Base-by-base conservation (phyloP, 345 rosid species). In the Cardamine chenopodiifolia region DNA sequence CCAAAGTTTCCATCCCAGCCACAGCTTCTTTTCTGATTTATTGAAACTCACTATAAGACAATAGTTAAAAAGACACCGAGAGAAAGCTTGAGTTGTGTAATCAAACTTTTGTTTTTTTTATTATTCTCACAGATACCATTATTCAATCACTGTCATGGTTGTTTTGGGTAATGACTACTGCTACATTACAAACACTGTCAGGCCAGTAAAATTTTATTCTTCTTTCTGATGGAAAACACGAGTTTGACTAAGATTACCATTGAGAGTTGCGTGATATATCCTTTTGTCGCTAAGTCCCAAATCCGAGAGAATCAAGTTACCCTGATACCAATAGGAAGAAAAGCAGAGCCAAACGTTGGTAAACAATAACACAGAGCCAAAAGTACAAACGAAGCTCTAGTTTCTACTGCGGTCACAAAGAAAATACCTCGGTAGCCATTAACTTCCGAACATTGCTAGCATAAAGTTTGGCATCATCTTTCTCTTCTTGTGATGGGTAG, bases 161-260 rank as follows among this genome's bases (percentile, higher is more conserved):
- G 56, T 63, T 47, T 42, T 53, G 22, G 66, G 72, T 35, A 70
- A 70, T 47, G 55, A 77, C 80, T 77, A 75, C 45, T 61, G 62
- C 55, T 60, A 76, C 56, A 71, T 58, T 72, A 78, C 81, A 78
- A 39, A 71, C 56, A 64, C 37, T 77, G 68, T 63, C 76, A 77
- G 29, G 23, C 72, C 55, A 65, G 54, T 48, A 57, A 71, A 23
- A n/a, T 5, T 18, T 71, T 68, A 71, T 50, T 78, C 81, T 40
- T 78, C 81, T 72, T 95, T 95, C 87, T 86, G 91, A 92, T 88
- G 99, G 91, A 91, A 88, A 85, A 84, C 97, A 88, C 84, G 89
- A 86, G 87, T 86, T 93, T 86, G 90, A 83, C 93, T 85, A 89
- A 86, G 91, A 88, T 95, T 95, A 95, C 99, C 98, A 82, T 92